Percentiles rank a stretch among this genome's conserved stretches.
phyloP scores from a whole-genome alignment of 331 rosid genomes.

The Stylosanthes scabra region DNA sequence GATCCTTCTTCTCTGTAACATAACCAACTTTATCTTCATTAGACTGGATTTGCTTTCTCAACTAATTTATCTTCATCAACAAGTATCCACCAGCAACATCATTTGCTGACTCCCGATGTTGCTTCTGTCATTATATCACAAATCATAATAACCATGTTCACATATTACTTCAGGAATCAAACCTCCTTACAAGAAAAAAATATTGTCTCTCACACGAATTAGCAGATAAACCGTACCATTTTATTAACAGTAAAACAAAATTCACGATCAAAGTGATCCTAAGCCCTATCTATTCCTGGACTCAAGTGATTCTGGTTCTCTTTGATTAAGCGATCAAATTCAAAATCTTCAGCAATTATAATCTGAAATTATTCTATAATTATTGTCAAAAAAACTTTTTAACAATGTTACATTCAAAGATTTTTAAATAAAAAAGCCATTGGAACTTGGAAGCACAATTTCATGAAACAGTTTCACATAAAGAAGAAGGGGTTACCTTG shows the following conservation, averaged over 20 bases:
- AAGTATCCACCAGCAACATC: conserved; percentile 51
- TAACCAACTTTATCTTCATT: conserved; percentile 41
- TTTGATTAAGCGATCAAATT: conserved; percentile 20
- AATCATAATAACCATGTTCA: background rate
- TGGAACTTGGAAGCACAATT: too few species aligned
- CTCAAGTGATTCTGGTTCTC: conserved; percentile 9
- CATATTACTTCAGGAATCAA: background rate
- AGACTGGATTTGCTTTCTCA: conserved; percentile 72
- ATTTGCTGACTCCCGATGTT: conserved; percentile 48
- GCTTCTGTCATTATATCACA: conserved; percentile 45
- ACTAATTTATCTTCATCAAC: conserved; percentile 67
- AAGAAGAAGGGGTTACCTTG: too few species aligned
- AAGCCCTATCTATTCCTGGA: conserved; percentile 33
- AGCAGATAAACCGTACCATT: background rate
- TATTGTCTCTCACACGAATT: background rate
- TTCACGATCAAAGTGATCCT: background rate
- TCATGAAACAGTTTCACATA: too few species aligned
- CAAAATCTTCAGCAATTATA: background rate
- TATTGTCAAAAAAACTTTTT: too few species aligned
- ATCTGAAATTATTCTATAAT: too few species aligned
- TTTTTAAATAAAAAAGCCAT: too few species aligned
- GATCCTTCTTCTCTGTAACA: background rate
- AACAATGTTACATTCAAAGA: too few species aligned
- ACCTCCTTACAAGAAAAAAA: conserved; percentile 8
- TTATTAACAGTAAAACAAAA: background rate